Conservation (phyloP, 2,329 filamentous ascomycete genomes). For the Cercospora beticola region DNA sequence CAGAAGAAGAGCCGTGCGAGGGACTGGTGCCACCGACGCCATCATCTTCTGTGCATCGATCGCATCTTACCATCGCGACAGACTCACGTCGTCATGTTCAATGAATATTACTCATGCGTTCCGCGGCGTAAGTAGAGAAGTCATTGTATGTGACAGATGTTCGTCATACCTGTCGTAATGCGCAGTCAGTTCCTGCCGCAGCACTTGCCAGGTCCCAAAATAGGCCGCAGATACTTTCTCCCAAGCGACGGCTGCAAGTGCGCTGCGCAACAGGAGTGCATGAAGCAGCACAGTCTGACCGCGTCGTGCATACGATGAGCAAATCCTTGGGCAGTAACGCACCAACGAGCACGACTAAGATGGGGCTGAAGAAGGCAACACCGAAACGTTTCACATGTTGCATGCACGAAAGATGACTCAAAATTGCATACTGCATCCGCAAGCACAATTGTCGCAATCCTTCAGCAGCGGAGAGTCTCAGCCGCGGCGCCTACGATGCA, state of each 20-base stretch:
- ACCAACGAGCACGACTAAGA: background rate
- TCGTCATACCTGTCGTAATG: background rate
- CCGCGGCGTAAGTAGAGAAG: background rate
- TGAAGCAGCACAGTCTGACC: background rate
- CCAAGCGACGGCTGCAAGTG: background rate
- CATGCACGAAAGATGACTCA: background rate
- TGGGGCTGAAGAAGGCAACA: slow-evolving; percentile 1
- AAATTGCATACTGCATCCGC: background rate
- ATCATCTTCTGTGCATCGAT: background rate
- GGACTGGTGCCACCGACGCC: background rate
- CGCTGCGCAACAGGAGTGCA: background rate
- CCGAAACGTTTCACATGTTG: background rate
- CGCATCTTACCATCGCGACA: background rate
- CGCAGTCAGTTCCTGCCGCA: background rate
- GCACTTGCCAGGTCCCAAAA: background rate
- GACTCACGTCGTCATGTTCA: background rate
- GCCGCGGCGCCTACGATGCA: background rate
- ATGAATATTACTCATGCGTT: background rate
- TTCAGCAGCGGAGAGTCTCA: background rate
- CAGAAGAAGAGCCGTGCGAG: background rate
- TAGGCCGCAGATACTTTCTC: background rate
- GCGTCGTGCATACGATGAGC: background rate
- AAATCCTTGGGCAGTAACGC: background rate
- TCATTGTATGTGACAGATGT: background rate
- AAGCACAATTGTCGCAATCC: background rate